A percentile compares a stretch with the other conserved stretches of the same genome.
These are phyloP conservation scores for Phytopythium litorale DNA, from an alignment of 352 stramenopile species.

Conservation along the genomic window DNA sequence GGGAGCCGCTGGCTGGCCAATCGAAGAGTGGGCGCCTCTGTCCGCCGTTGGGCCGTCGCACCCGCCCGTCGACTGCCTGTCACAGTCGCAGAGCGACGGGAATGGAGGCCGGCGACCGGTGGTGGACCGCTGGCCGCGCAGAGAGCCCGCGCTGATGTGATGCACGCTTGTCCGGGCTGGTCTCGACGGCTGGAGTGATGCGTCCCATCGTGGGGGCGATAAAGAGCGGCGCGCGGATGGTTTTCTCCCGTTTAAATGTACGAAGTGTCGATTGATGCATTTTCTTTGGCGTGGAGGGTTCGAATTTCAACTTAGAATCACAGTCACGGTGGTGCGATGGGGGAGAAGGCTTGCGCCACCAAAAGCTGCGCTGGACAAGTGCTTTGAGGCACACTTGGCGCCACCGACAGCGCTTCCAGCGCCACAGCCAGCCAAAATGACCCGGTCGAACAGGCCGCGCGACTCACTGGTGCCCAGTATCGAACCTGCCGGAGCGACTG, in stretches of 20 bases:
- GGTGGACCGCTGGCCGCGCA: neutral
- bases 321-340: neutral
- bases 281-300: neutral
- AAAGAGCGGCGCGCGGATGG: neutral
- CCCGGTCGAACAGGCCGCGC: neutral
- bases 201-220: neutral
- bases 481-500: neutral
- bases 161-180: neutral
- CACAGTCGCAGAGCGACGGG: neutral
- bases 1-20: neutral
- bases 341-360: neutral
- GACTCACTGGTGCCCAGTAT: neutral
- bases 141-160: constrained; percentile 2
- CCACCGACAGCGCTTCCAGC: constrained; percentile 6
- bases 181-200: neutral
- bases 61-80: neutral
- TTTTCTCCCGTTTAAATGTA: neutral
- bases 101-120: too few species aligned
- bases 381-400: neutral
- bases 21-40: neutral
- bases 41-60: neutral
- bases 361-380: neutral
- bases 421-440: constrained; percentile 2
- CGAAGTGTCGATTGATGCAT: neutral
- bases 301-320: neutral